A percentile compares a stretch with the other conserved stretches of the same genome.
These are phyloP conservation scores for Russula compacta DNA, from an alignment of 768 basidiomycete genomes.

Conservation along the genomic window DNA sequence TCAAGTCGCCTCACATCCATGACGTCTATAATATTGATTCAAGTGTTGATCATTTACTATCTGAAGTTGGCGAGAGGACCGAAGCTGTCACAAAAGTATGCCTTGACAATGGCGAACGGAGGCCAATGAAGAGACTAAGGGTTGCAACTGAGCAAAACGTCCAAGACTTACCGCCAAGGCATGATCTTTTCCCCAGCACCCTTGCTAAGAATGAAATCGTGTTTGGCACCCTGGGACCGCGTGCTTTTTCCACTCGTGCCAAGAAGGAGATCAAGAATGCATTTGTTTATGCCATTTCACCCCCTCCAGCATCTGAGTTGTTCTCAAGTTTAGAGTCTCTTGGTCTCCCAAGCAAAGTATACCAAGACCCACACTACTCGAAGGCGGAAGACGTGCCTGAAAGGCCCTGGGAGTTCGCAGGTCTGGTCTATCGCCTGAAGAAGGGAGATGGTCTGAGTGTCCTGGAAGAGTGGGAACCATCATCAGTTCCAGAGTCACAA, in stretches of 20 bases:
- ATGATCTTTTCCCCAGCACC: neutral
- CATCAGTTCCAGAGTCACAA: neutral
- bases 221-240: conserved; percentile 10
- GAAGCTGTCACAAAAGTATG: conserved; percentile 1
- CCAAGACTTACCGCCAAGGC: neutral
- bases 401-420: conserved; percentile 68
- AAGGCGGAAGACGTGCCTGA: conserved; percentile 59
- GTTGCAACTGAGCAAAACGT: neutral
- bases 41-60: neutral
- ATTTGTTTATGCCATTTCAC: conserved; percentile 40
- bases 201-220: neutral
- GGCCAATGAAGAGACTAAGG: conserved; percentile 15
- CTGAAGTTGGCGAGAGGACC: neutral
- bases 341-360: conserved; percentile 50
- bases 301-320: conserved; percentile 45
- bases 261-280: conserved; percentile 26
- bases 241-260: conserved; percentile 10
- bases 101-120: conserved; percentile 7
- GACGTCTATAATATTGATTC: neutral
- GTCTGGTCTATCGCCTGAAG: conserved; percentile 62
- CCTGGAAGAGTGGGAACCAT: conserved; percentile 51
- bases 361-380: conserved; percentile 77
- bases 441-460: conserved; percentile 47
- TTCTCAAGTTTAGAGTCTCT: conserved; percentile 35
- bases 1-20: neutral